Percentiles rank a stretch among this genome's conserved stretches.
These are phyloP conservation scores for Penicillium verrucosum DNA, from an alignment of 2,329 filamentous ascomycete genomes.

Conservation along the genomic window DNA sequence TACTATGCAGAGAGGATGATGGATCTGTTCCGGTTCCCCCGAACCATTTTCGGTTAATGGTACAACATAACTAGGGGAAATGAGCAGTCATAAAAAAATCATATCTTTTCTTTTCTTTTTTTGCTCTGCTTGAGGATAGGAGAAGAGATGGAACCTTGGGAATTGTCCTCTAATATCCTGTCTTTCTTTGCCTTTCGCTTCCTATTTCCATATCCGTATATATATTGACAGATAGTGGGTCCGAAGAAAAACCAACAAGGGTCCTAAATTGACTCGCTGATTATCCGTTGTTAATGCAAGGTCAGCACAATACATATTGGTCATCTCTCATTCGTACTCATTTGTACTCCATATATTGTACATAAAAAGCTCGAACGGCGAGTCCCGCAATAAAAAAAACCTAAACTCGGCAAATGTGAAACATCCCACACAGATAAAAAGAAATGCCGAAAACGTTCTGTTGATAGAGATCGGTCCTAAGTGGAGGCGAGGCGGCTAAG, in stretches of 20 bases:
- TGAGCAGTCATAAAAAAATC: too few relatives aligned
- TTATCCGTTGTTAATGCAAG: background rate
- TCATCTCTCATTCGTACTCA: too few relatives aligned
- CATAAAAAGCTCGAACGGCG: constrained; percentile 1
- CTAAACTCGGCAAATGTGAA: constrained; percentile 25
- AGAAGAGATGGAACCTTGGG: background rate
- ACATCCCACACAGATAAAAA: constrained; percentile 10
- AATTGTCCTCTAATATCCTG: background rate
- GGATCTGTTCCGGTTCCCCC: background rate
- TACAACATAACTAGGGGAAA: background rate
- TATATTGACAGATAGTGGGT: background rate
- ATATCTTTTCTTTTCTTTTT: background rate
- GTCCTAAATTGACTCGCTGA: background rate
- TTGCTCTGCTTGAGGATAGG: background rate
- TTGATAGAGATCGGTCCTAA: constrained; percentile 14
- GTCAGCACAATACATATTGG: background rate
- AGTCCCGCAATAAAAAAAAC: background rate
- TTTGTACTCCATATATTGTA: too few relatives aligned
- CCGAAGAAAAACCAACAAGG: background rate
- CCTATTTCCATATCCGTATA: background rate
- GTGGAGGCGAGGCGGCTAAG: constrained; percentile 18
- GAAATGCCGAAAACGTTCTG: constrained; percentile 23
- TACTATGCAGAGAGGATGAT: background rate
- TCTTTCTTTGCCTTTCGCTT: background rate
- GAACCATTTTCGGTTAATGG: background rate